These are phyloP conservation scores for Saprolegnia diclina DNA, from an alignment of 352 stramenopile genomes.

Conservation along the genomic window DNA sequence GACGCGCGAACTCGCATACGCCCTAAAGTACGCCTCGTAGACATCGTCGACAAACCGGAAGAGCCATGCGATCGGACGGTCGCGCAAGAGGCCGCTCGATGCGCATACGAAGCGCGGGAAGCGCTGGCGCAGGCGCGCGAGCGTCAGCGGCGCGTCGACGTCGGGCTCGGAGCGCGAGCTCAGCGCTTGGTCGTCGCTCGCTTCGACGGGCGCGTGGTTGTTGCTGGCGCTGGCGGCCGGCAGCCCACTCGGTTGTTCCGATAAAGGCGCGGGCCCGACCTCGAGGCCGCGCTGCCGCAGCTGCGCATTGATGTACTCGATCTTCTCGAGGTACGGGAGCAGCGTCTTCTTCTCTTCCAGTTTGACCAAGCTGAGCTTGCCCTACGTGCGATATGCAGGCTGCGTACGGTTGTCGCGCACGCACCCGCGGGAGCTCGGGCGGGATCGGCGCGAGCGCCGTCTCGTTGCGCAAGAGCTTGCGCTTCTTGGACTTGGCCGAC, in stretches of 20 bases:
- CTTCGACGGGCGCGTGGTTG: not conserved
- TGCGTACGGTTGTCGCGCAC: not conserved
- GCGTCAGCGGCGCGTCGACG: constrained; percentile 27
- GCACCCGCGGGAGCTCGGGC: not conserved
- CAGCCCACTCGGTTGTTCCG: not conserved
- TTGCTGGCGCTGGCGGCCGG: not conserved
- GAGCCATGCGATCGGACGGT: constrained; percentile 56
- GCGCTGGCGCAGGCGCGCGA: constrained; percentile 34
- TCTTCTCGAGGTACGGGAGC: constrained; percentile 78
- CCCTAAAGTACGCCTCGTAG: constrained; percentile 40
- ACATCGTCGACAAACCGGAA: constrained; percentile 56
- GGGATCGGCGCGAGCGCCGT: constrained; percentile 5
- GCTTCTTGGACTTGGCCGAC: constrained; percentile 25
- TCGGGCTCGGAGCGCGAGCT: constrained; percentile 24
- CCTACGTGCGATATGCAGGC: not conserved
- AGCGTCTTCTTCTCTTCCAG: constrained; percentile 60
- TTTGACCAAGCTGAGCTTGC: constrained; percentile 6
- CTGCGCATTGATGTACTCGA: constrained; percentile 84
- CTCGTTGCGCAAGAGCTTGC: constrained; percentile 26
- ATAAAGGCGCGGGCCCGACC: not conserved
- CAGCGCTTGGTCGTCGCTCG: not conserved
- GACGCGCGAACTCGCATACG: not conserved
- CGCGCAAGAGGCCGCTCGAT: constrained; percentile 25
- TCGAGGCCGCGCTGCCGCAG: constrained; percentile 33
- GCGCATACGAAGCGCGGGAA: constrained; percentile 50